Evolutionary conservation across 306 rosid species (phyloP).

Genomic region (Hylodesmum podocarpum): DNA sequence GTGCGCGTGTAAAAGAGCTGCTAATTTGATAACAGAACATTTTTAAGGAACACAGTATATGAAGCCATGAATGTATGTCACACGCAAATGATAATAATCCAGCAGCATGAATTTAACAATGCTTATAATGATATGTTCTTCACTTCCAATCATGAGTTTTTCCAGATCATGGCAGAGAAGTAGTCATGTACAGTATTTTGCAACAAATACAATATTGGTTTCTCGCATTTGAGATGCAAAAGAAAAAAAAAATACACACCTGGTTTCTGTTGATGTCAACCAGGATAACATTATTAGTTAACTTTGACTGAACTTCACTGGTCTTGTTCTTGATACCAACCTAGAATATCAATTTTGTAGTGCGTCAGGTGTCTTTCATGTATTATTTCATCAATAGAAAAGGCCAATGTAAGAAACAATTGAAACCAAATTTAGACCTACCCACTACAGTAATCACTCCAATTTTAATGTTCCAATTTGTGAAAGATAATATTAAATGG

Average conservation of each 20-base stretch:
- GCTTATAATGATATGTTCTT: not conserved
- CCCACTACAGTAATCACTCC: not conserved
- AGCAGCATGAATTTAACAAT: not conserved
- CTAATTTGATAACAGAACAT: not conserved
- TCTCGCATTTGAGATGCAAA: slow-evolving; percentile 25
- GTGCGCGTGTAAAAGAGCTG: not conserved
- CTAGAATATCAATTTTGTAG: slow-evolving; percentile 43
- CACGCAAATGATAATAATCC: slow-evolving; percentile 1
- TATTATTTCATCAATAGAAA: slow-evolving; percentile 8
- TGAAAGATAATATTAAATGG: not conserved
- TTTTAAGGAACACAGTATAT: not conserved
- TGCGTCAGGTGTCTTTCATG: slow-evolving; percentile 20
- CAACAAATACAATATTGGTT: not conserved
- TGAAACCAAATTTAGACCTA: slow-evolving; percentile 15
- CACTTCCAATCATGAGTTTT: not conserved
- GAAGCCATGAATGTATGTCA: not conserved
- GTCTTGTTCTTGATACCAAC: slow-evolving; percentile 88
- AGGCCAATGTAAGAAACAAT: slow-evolving; percentile 1
- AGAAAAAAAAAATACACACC: slow-evolving; percentile 44
- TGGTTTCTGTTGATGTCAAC: slow-evolving; percentile 88
- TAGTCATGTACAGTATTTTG: not conserved
- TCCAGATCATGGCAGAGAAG: not conserved
- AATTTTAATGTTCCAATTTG: slow-evolving; percentile 4
- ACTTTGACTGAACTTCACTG: slow-evolving; percentile 81
- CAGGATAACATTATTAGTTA: slow-evolving; percentile 59